Base-by-base conservation (phyloP, 179 eudicot genomes). In the Spergularia azorica region DNA sequence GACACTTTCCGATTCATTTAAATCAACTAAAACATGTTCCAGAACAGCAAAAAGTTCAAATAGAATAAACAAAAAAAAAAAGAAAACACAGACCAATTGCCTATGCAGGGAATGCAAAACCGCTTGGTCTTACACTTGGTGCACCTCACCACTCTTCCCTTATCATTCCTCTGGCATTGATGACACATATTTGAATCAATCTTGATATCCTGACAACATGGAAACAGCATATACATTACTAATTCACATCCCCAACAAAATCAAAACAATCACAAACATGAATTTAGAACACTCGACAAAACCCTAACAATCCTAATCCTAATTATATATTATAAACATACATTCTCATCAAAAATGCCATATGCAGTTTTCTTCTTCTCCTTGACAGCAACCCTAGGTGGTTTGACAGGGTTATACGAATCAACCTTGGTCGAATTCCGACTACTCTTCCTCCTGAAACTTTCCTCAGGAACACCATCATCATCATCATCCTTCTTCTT, bases 101-200 rank as follows among this genome's bases (percentile, higher is more conserved):
- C 8, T 11, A 92, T 81, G 83, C 97, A 91, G 46, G 83, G 84
- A 18, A 74, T 36, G 71, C 96, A 92, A 62, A 67, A 90, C 67
- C 96, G 87, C 68, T 89, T 92, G 50, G 77, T 73, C 4, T 48
- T 73, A 60, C 97, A 92, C 6, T 58, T 80, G 62, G 77, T 79
- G 80, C 97, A 92, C 67, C 90, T 78, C 18, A 92, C 88, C n/a
- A 93, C 90, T 56, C 86, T 68, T 60, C 88, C 90, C 72, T 85
- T 92, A 67, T 89, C 91, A 68, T 87, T 91, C 82, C 89, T 89
- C 71, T 88, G 92, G 83, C 96, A 91, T 60, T 92, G 97, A 72
- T 92, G 97, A 69, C 95, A 89, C 91, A 87, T 84, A 52, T 56
- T 77, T 0, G 87, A 83, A 10, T 74, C 83, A 10, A 63, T 61